Conservation (phyloP, 345 rosid genomes). For the Microthlaspi erraticum region DNA sequence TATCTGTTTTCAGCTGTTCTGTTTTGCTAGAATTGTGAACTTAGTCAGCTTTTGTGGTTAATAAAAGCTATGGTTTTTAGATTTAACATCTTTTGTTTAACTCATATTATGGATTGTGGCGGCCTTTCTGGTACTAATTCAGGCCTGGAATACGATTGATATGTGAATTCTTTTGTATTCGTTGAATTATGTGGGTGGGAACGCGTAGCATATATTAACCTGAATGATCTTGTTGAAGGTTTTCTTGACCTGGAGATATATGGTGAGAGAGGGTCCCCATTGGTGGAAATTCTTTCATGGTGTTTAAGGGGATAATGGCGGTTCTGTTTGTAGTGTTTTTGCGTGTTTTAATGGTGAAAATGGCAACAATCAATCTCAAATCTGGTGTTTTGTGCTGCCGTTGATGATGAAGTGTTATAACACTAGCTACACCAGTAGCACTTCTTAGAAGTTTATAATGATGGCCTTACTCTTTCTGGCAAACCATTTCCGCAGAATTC, state of each 20-base stretch:
- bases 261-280: constrained; percentile 79
- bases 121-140: neutral
- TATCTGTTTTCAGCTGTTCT: neutral
- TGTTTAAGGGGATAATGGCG: constrained; percentile 42
- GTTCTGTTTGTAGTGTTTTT: constrained; percentile 56
- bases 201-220: constrained; percentile 56
- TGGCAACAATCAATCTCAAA: constrained; percentile 75
- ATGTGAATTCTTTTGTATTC: neutral
- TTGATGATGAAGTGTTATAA: constrained; percentile 79
- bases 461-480: constrained; percentile 92
- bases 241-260: constrained; percentile 85
- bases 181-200: constrained; percentile 38
- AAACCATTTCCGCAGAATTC: constrained; percentile 88
- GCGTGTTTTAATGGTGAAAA: constrained; percentile 74
- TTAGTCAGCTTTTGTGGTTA: neutral
- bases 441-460: constrained; percentile 61
- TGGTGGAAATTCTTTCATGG: constrained; percentile 52
- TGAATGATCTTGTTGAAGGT: constrained; percentile 96
- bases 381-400: constrained; percentile 84
- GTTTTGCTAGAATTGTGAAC: neutral
- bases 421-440: constrained; percentile 52
- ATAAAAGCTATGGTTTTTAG: neutral
- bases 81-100: neutral
- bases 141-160: constrained; percentile 13
- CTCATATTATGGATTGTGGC: neutral